Conservation (phyloP, 768 basidiomycete species). For the Amanita subjunquillea region DNA sequence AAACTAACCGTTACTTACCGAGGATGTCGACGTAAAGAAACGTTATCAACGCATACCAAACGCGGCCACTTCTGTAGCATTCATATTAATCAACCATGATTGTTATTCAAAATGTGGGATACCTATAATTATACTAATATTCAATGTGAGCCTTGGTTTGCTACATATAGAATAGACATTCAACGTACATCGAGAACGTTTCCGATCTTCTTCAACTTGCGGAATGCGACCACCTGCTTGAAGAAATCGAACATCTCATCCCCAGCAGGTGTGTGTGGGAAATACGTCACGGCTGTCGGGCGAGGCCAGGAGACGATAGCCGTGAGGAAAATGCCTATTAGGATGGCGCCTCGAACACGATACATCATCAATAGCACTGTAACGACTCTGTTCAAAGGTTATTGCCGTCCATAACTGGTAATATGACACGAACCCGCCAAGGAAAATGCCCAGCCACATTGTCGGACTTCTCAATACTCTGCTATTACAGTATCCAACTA, state of each 20-base stretch:
- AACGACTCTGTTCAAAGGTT: constrained; percentile 37
- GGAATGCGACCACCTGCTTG: constrained; percentile 76
- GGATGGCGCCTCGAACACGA: constrained; percentile 74
- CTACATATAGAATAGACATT: neutral
- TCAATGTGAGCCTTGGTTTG: constrained; percentile 1
- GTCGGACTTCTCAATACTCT: constrained; percentile 65
- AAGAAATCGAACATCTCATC: constrained; percentile 75
- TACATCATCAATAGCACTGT: constrained; percentile 79
- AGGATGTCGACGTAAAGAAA: constrained; percentile 88
- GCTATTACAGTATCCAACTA: constrained; percentile 51
- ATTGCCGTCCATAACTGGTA: neutral
- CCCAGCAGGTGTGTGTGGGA: constrained; percentile 62
- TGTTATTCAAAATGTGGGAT: constrained; percentile 4
- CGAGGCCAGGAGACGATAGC: constrained; percentile 85
- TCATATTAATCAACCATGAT: constrained; percentile 7
- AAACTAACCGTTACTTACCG: constrained; percentile 28
- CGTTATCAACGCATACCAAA: constrained; percentile 84
- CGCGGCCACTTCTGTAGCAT: constrained; percentile 44
- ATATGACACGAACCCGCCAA: constrained; percentile 54
- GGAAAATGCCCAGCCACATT: constrained; percentile 80
- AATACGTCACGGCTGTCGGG: constrained; percentile 67
- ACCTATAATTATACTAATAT: constrained; percentile 38
- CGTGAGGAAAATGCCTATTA: constrained; percentile 74
- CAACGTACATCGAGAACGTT: constrained; percentile 54
- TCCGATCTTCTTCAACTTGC: constrained; percentile 46